A percentile compares a stretch with the other conserved stretches of the same genome.
Evolutionary conservation across 2,329 filamentous ascomycete genomes (phyloP).

Genomic region (Diaporthe citriasiana): DNA sequence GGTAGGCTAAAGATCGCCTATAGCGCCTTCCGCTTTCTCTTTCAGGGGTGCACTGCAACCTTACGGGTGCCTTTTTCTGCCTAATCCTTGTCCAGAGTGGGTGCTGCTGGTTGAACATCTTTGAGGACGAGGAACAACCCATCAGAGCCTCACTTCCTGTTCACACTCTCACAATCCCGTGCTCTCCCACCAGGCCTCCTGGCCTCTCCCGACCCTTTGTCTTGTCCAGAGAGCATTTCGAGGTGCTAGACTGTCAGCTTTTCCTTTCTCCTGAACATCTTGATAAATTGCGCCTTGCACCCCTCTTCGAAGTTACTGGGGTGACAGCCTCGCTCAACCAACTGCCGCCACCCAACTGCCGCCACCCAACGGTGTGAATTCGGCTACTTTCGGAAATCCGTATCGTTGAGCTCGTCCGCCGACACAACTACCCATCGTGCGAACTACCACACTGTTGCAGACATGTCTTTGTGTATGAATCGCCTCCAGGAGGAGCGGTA

Average conservation of each 20-base stretch:
- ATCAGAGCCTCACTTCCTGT: slow-evolving; percentile 23
- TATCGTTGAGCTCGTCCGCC: not conserved
- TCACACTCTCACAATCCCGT: slow-evolving; percentile 43
- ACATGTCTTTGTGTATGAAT: slow-evolving; percentile 90
- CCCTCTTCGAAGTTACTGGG: not conserved
- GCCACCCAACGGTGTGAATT: not conserved
- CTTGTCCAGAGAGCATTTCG: not conserved
- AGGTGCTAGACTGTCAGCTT: not conserved
- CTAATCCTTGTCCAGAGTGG: slow-evolving; percentile 14
- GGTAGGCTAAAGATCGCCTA: not conserved
- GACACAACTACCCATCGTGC: not conserved
- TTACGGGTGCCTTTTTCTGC: slow-evolving; percentile 12
- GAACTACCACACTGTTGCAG: slow-evolving; percentile 37
- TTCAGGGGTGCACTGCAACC: slow-evolving; percentile 22
- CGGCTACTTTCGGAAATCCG: not conserved
- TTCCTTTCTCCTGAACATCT: not conserved
- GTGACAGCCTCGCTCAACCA: slow-evolving; percentile 12
- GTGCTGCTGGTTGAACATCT: slow-evolving; percentile 4
- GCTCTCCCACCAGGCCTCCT: not conserved
- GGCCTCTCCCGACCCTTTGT: not conserved
- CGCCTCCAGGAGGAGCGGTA: slow-evolving; percentile 91
- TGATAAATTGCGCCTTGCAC: slow-evolving; percentile 6
- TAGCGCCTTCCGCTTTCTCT: slow-evolving; percentile 36
- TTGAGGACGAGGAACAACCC: not conserved
- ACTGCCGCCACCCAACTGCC: not conserved